These are phyloP conservation scores for Staphylotrichum longicolle DNA, from an alignment of 495 filamentous ascomycete genomes.

Conservation along the genomic window DNA sequence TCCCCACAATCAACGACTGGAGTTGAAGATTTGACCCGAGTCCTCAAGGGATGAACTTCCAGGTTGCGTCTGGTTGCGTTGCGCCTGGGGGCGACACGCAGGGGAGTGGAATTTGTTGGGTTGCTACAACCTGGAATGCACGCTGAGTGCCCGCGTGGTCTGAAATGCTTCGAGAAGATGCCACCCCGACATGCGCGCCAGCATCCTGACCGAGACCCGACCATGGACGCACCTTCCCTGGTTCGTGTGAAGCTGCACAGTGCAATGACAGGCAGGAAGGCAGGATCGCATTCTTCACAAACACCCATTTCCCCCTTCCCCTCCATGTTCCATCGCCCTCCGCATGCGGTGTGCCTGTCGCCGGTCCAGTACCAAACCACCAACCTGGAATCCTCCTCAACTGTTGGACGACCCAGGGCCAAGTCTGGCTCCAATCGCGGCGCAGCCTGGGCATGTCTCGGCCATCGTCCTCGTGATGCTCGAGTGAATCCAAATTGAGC, in stretches of 20 bases:
- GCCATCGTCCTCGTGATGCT: not conserved
- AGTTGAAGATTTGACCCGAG: too few relatives aligned
- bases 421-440: not conserved
- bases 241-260: not conserved
- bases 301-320: too few relatives aligned
- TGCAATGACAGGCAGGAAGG: not conserved
- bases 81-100: too few relatives aligned
- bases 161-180: not conserved
- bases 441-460: constrained; percentile 6
- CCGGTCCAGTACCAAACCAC: too few relatives aligned
- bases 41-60: not conserved
- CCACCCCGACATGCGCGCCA: constrained; percentile 10
- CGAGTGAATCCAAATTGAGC: not conserved
- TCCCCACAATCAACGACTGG: constrained; percentile 1
- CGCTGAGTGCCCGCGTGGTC: too few relatives aligned
- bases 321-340: not conserved
- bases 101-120: too few relatives aligned
- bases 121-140: too few relatives aligned
- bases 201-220: not conserved
- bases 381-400: not conserved
- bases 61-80: not conserved
- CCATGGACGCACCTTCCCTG: constrained; percentile 8
- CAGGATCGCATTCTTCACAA: constrained; percentile 4
- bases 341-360: not conserved
- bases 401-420: not conserved